Evolutionary conservation across 768 basidiomycete species (phyloP), one percentile per base, ranked within the genome.

Genomic region (Rhizopogon rudus): DNA sequence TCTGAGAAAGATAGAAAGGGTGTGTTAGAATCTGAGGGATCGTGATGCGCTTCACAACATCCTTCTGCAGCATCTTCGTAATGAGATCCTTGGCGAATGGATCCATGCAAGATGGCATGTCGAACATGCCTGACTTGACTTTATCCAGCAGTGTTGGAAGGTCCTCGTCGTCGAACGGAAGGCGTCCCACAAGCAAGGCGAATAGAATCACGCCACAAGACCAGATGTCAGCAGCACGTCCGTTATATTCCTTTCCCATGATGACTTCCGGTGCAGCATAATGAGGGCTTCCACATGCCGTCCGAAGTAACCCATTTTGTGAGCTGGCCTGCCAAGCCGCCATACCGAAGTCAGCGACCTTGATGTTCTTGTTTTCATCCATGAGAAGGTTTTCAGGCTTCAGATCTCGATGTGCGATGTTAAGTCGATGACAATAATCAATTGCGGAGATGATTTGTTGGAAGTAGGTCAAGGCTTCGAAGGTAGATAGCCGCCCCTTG

Each of bases 261-360:
- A 96, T 82, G 54, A 98, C 86, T 73, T 98, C 95, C 0, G 95
- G 94, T 12, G 91, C 90, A 16, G 93, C 93, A 57, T 98, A 97
- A 68, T 97, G 95, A 53, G 94, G 94, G 61, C 90, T 93, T 31
- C 95, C 95, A 61, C 95, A 97, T 22, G 89, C 88, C 0, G 94
- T 97, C 63, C 81, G 80, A 49, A 97, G 77, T 67, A 85, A 67
- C 14, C 77, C 73, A 40, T 78, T 76, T 12, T 73, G 77, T 49
- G 79, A 77, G 57, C 81, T 81, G 25, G 74, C 77, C 70, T 93
- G 90, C 87, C 91, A 94, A 35, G 90, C 89, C 3, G 94, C 93
- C 91, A 97, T 94, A n/a, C 95, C 94, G 67, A 97, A 95, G 72
- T 98, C 95, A 2, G 91, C 93, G 35, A 98, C 86, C 67, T 96